Percentiles rank a stretch among this genome's conserved stretches.
phyloP scores from a whole-genome alignment of 2,329 filamentous ascomycete species.

The Epichloe baconii region DNA sequence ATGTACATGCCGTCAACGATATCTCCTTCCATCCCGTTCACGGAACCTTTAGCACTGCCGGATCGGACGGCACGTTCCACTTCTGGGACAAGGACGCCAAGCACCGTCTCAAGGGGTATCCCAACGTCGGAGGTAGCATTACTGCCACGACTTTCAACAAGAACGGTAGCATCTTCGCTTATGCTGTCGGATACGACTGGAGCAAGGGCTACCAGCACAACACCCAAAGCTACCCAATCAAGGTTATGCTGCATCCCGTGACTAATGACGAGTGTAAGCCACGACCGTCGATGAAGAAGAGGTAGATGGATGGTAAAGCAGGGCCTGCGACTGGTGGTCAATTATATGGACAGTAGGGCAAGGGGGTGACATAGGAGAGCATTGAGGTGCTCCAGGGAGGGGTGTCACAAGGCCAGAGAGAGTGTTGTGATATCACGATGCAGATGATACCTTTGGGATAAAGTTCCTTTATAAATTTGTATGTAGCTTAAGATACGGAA shows the following conservation, averaged over 20 bases:
- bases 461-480: not conserved
- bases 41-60: slow-evolving; percentile 96
- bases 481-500: slow-evolving; percentile 5
- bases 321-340: not conserved
- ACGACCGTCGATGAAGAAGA: slow-evolving; percentile 45
- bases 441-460: not conserved
- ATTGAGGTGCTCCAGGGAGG: not conserved
- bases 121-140: slow-evolving; percentile 73
- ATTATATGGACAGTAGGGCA: not conserved
- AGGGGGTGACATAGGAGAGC: not conserved
- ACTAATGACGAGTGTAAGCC: slow-evolving; percentile 49
- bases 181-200: slow-evolving; percentile 95
- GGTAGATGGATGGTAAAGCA: slow-evolving; percentile 24
- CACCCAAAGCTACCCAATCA: slow-evolving; percentile 58
- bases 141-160: slow-evolving; percentile 84
- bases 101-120: slow-evolving; percentile 80
- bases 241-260: slow-evolving; percentile 76
- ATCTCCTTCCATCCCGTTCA: slow-evolving; percentile 96
- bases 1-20: slow-evolving; percentile 90
- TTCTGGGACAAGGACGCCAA: slow-evolving; percentile 94
- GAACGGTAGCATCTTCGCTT: slow-evolving; percentile 71
- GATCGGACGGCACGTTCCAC: slow-evolving; percentile 90
- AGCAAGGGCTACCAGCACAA: slow-evolving; percentile 89
- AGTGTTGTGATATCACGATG: not conserved
- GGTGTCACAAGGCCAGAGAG: not conserved